Conservation (phyloP, 306 rosid species). For the Castanopsis chinensis region DNA sequence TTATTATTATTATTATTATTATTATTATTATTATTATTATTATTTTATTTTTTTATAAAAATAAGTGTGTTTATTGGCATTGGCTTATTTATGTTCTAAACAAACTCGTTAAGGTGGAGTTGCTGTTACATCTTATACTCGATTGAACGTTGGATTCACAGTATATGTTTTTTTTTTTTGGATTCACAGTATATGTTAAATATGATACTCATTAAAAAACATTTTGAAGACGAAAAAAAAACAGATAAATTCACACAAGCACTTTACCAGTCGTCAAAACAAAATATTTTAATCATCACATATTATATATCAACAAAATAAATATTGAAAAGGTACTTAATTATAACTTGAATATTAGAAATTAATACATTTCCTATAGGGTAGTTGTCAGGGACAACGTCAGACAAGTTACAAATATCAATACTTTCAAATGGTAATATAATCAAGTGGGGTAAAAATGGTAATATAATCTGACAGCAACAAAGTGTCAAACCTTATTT, state of each 20-base stretch:
- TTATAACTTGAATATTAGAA: too few species aligned
- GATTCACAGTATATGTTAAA: background rate
- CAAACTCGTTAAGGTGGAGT: background rate
- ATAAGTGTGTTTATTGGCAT: background rate
- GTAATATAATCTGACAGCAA: background rate
- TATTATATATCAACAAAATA: background rate
- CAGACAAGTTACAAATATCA: too few species aligned
- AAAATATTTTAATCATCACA: background rate
- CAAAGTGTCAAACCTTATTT: background rate
- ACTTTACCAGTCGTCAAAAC: background rate
- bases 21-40: too few species aligned
- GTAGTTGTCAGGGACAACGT: too few species aligned
- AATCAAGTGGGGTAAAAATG: background rate
- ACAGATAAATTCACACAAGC: background rate
- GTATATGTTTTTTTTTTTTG: background rate
- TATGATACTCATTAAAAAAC: background rate
- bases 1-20: too few species aligned
- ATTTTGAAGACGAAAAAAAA: background rate
- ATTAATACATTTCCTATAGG: too few species aligned
- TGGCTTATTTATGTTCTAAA: background rate
- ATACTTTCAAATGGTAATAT: background rate
- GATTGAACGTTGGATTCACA: background rate
- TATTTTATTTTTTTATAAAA: too few species aligned
- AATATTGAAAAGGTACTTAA: too few species aligned
- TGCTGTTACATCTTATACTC: background rate